Evolutionary conservation across 1,284 basidiomycete genomes (phyloP), one percentile per base, ranked within the genome.

Genomic region (Ceratobasidium papillatum): DNA sequence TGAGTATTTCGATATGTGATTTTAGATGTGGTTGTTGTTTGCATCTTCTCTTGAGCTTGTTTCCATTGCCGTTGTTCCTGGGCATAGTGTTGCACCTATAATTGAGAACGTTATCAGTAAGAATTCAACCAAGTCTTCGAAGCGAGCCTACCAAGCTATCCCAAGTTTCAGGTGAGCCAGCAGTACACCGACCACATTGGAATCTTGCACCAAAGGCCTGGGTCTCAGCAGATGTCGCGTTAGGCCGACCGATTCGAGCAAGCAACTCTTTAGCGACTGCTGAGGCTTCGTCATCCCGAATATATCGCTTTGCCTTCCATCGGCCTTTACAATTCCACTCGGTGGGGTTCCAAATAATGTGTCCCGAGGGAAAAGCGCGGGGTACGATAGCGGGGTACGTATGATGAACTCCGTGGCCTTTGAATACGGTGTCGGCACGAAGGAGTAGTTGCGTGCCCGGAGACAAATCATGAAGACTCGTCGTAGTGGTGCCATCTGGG

Each of bases 361-460:
- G 19, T 25, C 49, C 49, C 49, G 22, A 51, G 19, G 19, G 14
- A 19, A 25, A 9, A 25, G 22, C 9, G 22, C 38, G 61, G 38
- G 61, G 43, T 27, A 64, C 27, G 25, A 64, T 64, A 14, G n/a
- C 25, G 22, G 43, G 62, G 30, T 47, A 64, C 22, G 62, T 30
- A 30, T 64, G 43, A 9, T 45, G 3, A 11, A 54, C 27, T 12
- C 5, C 7, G 22, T 54, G 22, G 52, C 25, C 43, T 4, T n/a
- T 47, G 62, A 64, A 64, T 22, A 64, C 8, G 12, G 47, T 52
- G 52, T 66, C 64, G 14, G 64, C 64, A 52, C 64, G 64, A 32
- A 66, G 64, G 7, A 66, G 47, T 4, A 66, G 32, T 32, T 66
- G 64, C 8, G 36, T 25, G 47, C 52, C 25, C 14, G 43, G n/a